phyloP scores from a whole-genome alignment of 2,329 filamentous ascomycete species.

The Aspergillus quadrilineatus region DNA sequence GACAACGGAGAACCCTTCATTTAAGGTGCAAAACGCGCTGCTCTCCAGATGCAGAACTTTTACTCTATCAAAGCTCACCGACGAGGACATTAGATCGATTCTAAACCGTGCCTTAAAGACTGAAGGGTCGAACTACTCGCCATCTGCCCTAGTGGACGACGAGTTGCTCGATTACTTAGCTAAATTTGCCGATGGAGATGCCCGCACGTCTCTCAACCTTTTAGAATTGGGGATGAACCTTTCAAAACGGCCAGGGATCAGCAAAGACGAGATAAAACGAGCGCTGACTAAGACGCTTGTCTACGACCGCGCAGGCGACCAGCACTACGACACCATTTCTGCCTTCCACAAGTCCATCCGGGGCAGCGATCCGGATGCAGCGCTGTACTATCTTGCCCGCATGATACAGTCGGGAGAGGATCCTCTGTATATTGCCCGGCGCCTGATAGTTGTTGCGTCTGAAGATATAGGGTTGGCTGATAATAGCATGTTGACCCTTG shows the following conservation, averaged over 20 bases:
- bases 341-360: conserved; percentile 96
- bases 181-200: conserved; percentile 86
- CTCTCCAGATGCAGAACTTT: conserved; percentile 90
- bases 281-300: conserved; percentile 88
- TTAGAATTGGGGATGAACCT: conserved; percentile 85
- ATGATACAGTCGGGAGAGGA: conserved; percentile 97
- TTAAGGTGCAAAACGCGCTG: conserved; percentile 85
- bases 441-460: conserved; percentile 90
- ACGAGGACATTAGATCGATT: conserved; percentile 71
- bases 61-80: conserved; percentile 72
- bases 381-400: conserved; percentile 89
- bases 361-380: conserved; percentile 79
- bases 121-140: conserved; percentile 55
- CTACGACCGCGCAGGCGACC: conserved; percentile 91
- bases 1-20: conserved; percentile 95
- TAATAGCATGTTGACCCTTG: conserved; percentile 76
- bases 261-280: conserved; percentile 73
- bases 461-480: conserved; percentile 93
- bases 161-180: conserved; percentile 79
- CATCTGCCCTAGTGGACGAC: conserved; percentile 64
- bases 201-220: conserved; percentile 86
- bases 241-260: conserved; percentile 63
- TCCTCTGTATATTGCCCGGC: conserved; percentile 83
- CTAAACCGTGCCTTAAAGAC: conserved; percentile 69
- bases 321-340: conserved; percentile 96